These are phyloP conservation scores for Ascochyta clinopodiicola DNA, from an alignment of 2,329 filamentous ascomycete genomes.

Conservation along the genomic window DNA sequence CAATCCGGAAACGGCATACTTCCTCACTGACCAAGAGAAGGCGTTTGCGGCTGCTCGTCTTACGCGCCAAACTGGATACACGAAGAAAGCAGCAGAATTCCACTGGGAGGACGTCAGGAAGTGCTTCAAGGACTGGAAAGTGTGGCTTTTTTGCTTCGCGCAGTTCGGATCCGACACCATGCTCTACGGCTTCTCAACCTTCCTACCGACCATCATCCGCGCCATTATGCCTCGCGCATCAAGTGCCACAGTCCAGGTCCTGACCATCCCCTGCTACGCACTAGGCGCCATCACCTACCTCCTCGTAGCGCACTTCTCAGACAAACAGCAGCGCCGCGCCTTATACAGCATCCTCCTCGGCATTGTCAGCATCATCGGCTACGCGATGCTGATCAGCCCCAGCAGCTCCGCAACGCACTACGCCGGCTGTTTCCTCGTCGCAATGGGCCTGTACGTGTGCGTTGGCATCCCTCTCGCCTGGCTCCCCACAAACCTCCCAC, in stretches of 20 bases:
- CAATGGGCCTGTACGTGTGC: constrained; percentile 71
- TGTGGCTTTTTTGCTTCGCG: constrained; percentile 71
- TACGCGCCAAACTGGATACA: constrained; percentile 57
- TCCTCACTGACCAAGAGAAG: constrained; percentile 65
- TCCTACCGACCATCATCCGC: constrained; percentile 79
- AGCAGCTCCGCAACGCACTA: constrained; percentile 70
- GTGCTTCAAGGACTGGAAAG: constrained; percentile 77
- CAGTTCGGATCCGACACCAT: constrained; percentile 79
- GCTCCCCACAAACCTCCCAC: constrained; percentile 71
- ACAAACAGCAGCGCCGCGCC: constrained; percentile 70
- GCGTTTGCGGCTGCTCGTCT: constrained; percentile 61
- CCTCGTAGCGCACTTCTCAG: constrained; percentile 69
- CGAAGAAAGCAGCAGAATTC: constrained; percentile 59
- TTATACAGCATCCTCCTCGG: constrained; percentile 70
- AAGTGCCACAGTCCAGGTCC: constrained; percentile 71
- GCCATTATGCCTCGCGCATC: constrained; percentile 68
- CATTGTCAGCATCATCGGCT: constrained; percentile 69
- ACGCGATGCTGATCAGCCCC: constrained; percentile 70
- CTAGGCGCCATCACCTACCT: constrained; percentile 75
- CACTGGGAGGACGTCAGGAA: constrained; percentile 69
- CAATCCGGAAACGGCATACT: constrained; percentile 68
- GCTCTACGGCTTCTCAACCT: constrained; percentile 80
- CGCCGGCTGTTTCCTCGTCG: constrained; percentile 78
- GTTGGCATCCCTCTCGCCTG: constrained; percentile 64
- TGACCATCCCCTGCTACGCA: constrained; percentile 80